phyloP scores from a whole-genome alignment of 1,284 basidiomycete species.

The Sanghuangporus weigelae region DNA sequence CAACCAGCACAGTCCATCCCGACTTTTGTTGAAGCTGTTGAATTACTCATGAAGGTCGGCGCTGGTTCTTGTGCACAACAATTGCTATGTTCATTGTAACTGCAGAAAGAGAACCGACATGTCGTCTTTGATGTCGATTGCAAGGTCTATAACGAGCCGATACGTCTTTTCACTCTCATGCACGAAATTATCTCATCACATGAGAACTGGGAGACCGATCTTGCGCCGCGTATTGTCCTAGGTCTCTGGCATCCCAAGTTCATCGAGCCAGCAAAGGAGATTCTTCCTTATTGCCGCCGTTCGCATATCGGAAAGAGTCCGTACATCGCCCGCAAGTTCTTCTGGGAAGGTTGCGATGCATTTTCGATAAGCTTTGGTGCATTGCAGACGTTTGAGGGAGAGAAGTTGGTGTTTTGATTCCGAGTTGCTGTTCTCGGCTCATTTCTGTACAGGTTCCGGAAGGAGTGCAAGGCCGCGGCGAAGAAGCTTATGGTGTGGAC shows the following conservation, averaged over 20 bases:
- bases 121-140: constrained; percentile 91
- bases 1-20: constrained; percentile 84
- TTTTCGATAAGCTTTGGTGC: constrained; percentile 84
- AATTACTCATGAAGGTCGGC: constrained; percentile 70
- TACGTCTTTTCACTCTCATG: constrained; percentile 84
- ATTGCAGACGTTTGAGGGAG: constrained; percentile 70
- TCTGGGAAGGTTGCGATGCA: constrained; percentile 85
- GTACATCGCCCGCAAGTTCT: constrained; percentile 74
- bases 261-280: constrained; percentile 66
- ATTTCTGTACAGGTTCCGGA: constrained; percentile 51
- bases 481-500: constrained; percentile 97
- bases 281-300: constrained; percentile 79
- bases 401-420: constrained; percentile 40
- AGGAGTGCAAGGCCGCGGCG: constrained; percentile 71
- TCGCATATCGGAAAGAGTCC: constrained; percentile 81
- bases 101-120: constrained; percentile 77
- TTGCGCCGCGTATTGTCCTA: constrained; percentile 89
- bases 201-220: constrained; percentile 68
- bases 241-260: constrained; percentile 94
- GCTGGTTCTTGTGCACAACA: constrained; percentile 1
- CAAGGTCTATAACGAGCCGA: constrained; percentile 91
- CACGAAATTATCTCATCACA: constrained; percentile 67
- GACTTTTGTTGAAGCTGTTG: constrained; percentile 79
- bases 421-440: not conserved
- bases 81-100: not conserved